Evolutionary conservation across 495 filamentous ascomycete species (phyloP), one percentile per base, ranked within the genome.

Genomic region (Hypoxylon perforatum): DNA sequence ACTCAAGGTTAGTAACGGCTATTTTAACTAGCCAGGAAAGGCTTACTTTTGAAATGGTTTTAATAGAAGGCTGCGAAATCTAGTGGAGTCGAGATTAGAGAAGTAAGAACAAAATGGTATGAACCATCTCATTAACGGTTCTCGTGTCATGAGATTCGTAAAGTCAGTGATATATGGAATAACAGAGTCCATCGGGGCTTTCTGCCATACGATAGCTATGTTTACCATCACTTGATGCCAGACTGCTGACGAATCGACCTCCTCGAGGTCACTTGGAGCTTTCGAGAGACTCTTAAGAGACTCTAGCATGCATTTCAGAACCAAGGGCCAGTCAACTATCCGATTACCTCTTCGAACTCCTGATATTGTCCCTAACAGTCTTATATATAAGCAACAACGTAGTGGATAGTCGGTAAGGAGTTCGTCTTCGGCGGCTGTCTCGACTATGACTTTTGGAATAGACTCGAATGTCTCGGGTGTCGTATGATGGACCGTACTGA

Each of bases 41-140:
- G 17, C 77, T 67, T 71, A 91, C 88, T 84, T 92, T 72, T 94
- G 90, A 63, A 98, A 92, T 65, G 92, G 87, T 49, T 92, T 92
- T 11, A 92, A 79, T 10, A 96, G 78, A 10, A 97, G 81, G 51
- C 85, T 85, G 42, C 88, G 81, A 73, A 98, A 99, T 41, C 92
- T 84, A 54, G 94, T 90, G 9, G 82, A 71, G 42, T 91, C 88
- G 57, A 93, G 78, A 39, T 91, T 85, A 0, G 90, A 86, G 63
- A 94, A 87, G 30, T 91, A 89, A 12, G 88, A 88, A 73, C 91
- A 97, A 71, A 97, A 97, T 4, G 86, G 82, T 46, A 97, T 80
- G 75, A 98, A 98, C 78, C 87, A 85, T 51, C 73, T 73, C 60
- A 87, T 85, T 51, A 91, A 81, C 1, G 78, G 81, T 17, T 88